Evolutionary conservation across 2,329 filamentous ascomycete genomes (phyloP).

Genomic region (Colletotrichum sp.): DNA sequence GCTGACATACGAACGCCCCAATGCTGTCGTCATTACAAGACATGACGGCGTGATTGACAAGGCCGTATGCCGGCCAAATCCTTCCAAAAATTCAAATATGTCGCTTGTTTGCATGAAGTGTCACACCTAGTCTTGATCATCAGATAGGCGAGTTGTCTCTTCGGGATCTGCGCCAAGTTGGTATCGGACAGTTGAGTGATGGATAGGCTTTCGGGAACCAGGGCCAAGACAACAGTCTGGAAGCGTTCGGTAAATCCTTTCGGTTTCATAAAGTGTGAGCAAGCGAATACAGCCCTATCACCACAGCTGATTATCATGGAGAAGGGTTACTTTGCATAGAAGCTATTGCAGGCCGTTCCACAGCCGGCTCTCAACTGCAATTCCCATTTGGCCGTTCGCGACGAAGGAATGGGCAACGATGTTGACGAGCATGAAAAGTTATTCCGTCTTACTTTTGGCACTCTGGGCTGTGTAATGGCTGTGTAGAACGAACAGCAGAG

Average conservation of each 20-base stretch:
- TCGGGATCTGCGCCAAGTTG: not conserved
- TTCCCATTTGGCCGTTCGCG: not conserved
- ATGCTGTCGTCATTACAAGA: not conserved
- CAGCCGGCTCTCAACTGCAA: not conserved
- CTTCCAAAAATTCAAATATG: not conserved
- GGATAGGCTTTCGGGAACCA: not conserved
- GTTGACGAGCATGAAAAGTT: not conserved
- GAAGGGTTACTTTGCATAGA: not conserved
- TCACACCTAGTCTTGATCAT: not conserved
- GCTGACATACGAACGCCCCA: not conserved
- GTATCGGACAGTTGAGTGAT: not conserved
- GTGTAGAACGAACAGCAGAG: not conserved
- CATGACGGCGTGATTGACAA: not conserved
- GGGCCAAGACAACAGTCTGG: not conserved
- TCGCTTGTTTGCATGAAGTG: not conserved
- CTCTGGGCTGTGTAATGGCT: not conserved
- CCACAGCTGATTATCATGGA: not conserved
- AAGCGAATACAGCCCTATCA: accelerated
- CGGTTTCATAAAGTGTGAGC: not conserved
- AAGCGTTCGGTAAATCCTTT: not conserved
- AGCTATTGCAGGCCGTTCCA: not conserved
- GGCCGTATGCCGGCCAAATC: not conserved
- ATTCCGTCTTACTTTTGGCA: not conserved
- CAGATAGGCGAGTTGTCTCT: not conserved
- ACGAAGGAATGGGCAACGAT: not conserved